Evolutionary conservation across 2,329 filamentous ascomycete genomes (phyloP).

Genomic region (Eutypella sp.): DNA sequence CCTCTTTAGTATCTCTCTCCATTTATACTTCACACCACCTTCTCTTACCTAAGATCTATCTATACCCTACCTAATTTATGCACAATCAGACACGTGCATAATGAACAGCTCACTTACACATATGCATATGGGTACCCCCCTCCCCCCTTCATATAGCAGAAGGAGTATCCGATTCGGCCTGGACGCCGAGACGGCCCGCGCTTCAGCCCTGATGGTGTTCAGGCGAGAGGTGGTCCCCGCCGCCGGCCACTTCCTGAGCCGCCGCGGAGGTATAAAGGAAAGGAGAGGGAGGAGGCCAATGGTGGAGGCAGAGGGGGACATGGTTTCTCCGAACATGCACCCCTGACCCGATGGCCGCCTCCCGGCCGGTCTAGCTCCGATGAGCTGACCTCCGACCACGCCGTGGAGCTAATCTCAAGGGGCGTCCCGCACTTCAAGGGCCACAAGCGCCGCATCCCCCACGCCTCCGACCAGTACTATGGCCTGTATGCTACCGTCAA

Average conservation of each 20-base stretch:
- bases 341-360: conserved; percentile 54
- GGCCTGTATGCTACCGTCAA: conserved; percentile 48
- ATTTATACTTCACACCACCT: conserved; percentile 1
- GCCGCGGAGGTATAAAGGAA: conserved; percentile 32
- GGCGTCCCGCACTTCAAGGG: conserved; percentile 55
- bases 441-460: conserved; percentile 47
- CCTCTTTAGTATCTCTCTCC: no score
- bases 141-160: conserved; percentile 20
- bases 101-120: not conserved
- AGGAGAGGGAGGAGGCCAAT: conserved; percentile 31
- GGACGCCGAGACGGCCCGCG: conserved; percentile 29
- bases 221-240: conserved; percentile 30
- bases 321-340: conserved; percentile 24
- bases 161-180: conserved; percentile 24
- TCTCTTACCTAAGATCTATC: no score
- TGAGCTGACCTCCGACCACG: conserved; percentile 48
- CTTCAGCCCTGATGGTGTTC: conserved; percentile 14
- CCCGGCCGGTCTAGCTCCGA: conserved; percentile 42
- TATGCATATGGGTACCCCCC: conserved; percentile 7
- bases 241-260: conserved; percentile 37
- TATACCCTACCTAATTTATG: no score
- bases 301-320: no score
- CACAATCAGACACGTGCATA: not conserved
- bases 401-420: conserved; percentile 52
- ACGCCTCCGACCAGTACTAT: conserved; percentile 51